Evolutionary conservation across 2,329 filamentous ascomycete species (phyloP).

Genomic region (Hymenoscyphus fructigenus): DNA sequence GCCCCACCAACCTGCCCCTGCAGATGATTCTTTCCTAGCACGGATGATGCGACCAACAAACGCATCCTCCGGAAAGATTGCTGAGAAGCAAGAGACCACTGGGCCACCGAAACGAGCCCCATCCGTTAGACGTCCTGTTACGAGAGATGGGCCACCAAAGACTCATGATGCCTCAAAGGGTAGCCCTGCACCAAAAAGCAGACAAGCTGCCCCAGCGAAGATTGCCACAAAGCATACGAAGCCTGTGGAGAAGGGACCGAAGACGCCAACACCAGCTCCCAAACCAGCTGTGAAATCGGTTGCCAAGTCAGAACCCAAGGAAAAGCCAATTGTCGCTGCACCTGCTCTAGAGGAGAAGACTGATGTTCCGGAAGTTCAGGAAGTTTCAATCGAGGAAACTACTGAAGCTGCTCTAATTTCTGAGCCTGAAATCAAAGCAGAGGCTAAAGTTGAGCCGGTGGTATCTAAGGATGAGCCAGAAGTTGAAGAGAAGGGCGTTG

Average conservation of each 20-base stretch:
- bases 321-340: constrained; percentile 19
- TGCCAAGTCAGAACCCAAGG: background rate
- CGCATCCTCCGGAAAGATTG: constrained; percentile 64
- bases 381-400: constrained; percentile 2
- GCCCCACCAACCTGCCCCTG: constrained; percentile 51
- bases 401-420: constrained; percentile 10
- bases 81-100: constrained; percentile 56
- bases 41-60: constrained; percentile 79
- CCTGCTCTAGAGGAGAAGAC: background rate
- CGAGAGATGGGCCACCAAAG: constrained; percentile 31
- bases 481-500: constrained; percentile 17
- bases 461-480: constrained; percentile 10
- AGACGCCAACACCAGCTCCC: constrained; percentile 3
- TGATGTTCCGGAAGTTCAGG: background rate
- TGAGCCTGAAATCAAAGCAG: constrained; percentile 11
- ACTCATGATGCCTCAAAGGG: constrained; percentile 16
- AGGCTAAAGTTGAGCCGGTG: constrained; percentile 16
- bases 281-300: background rate
- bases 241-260: constrained; percentile 17
- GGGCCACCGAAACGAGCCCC: constrained; percentile 41
- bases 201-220: constrained; percentile 18
- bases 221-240: constrained; percentile 18
- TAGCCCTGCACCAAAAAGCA: constrained; percentile 20
- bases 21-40: constrained; percentile 73
- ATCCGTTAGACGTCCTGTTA: constrained; percentile 28